Evolutionary conservation across 345 rosid species (phyloP).

Genomic region (Salix viminalis): DNA sequence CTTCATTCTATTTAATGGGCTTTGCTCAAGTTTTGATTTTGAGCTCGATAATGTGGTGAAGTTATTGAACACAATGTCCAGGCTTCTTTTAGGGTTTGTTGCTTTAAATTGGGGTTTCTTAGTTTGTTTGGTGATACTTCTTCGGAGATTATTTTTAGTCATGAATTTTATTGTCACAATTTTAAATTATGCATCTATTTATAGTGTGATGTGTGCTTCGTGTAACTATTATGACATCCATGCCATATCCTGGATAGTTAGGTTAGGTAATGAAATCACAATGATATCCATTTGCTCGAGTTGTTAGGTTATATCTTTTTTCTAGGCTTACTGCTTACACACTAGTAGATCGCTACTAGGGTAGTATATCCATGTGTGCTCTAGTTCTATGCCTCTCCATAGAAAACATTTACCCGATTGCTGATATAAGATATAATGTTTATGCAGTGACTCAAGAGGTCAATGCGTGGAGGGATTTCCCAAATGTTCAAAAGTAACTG

Average conservation of each 20-base stretch:
- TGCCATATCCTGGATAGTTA: neutral
- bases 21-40: neutral
- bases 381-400: slow-evolving; percentile 31
- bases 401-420: slow-evolving; percentile 31
- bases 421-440: slow-evolving; percentile 40
- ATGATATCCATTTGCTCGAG: slow-evolving; percentile 1
- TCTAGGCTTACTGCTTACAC: slow-evolving; percentile 8
- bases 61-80: neutral
- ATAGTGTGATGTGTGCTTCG: neutral
- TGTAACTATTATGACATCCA: neutral
- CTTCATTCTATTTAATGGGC: neutral
- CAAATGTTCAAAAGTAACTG: slow-evolving; percentile 32
- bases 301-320: slow-evolving; percentile 1
- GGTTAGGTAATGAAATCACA: neutral
- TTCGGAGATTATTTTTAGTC: neutral
- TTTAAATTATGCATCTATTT: neutral
- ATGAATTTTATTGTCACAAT: neutral
- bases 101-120: neutral
- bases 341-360: slow-evolving; percentile 14
- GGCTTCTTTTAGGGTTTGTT: neutral
- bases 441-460: slow-evolving; percentile 39
- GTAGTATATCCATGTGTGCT: slow-evolving; percentile 14
- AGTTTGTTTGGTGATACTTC: neutral
- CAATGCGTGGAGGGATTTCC: slow-evolving; percentile 34
- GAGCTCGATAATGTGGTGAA: neutral